Conservation (phyloP, 306 rosid species). For the Alnus rubra region DNA sequence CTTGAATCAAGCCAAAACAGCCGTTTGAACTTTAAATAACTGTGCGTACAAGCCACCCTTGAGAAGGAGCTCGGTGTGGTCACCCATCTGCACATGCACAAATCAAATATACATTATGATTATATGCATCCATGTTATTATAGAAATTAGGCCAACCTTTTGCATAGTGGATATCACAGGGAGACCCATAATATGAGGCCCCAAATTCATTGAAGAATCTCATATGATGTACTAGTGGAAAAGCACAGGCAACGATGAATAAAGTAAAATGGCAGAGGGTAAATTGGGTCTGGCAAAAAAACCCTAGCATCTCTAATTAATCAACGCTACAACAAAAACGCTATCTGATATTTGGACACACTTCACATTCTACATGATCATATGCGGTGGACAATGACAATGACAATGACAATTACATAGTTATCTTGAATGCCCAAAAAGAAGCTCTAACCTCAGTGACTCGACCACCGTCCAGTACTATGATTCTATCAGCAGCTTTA, state of each 20-base stretch:
- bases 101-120: not conserved
- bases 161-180: not conserved
- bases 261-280: not conserved
- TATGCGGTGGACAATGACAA: not conserved
- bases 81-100: slow-evolving; percentile 34
- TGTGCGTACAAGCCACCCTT: slow-evolving; percentile 33
- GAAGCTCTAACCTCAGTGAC: slow-evolving; percentile 39
- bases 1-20: slow-evolving; percentile 26
- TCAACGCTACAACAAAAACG: not conserved
- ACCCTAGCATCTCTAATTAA: not conserved
- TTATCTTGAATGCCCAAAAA: not conserved
- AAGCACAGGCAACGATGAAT: not conserved
- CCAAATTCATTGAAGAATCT: not conserved
- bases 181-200: not conserved
- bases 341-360: not conserved
- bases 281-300: not conserved
- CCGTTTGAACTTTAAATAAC: slow-evolving; percentile 30
- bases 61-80: slow-evolving; percentile 38
- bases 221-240: not conserved
- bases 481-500: slow-evolving; percentile 45
- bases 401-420: not conserved
- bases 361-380: not conserved
- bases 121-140: not conserved
- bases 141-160: not conserved
- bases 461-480: slow-evolving; percentile 49